Conservation (phyloP, 768 basidiomycete genomes). For the Rhodotorula paludigena region DNA sequence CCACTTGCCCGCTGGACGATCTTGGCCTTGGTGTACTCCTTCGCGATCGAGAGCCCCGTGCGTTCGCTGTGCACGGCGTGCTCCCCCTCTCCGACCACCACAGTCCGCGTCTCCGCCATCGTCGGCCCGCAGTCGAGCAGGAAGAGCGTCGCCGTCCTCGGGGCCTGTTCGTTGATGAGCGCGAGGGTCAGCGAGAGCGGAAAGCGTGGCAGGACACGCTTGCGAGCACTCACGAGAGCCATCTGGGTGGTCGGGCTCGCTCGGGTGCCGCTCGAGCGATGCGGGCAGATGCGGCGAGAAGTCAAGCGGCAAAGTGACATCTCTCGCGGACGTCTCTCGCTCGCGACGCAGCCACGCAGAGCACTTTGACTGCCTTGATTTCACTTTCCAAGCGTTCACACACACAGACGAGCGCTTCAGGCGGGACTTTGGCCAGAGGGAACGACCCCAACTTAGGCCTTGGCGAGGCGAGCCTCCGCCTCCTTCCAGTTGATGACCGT, state of each 20-base stretch:
- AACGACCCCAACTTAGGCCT: conserved; percentile 3
- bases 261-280: too few species aligned
- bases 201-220: neutral
- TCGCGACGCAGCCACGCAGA: too few species aligned
- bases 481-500: conserved; percentile 93
- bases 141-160: conserved; percentile 52
- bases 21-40: conserved; percentile 89
- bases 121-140: conserved; percentile 80
- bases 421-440: too few species aligned
- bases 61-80: neutral
- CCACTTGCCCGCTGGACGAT: conserved; percentile 49
- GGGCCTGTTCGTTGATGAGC: neutral
- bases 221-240: neutral
- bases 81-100: conserved; percentile 54
- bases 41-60: conserved; percentile 70
- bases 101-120: conserved; percentile 64
- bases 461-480: conserved; percentile 56
- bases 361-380: too few species aligned
- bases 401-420: too few species aligned
- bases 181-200: neutral
- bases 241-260: too few species aligned
- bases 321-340: too few species aligned
- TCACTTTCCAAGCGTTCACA: too few species aligned
- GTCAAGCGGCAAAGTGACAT: too few species aligned
- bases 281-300: too few species aligned